Conservation (phyloP, 495 filamentous ascomycete genomes). For the Hyaloscypha bicolor region DNA sequence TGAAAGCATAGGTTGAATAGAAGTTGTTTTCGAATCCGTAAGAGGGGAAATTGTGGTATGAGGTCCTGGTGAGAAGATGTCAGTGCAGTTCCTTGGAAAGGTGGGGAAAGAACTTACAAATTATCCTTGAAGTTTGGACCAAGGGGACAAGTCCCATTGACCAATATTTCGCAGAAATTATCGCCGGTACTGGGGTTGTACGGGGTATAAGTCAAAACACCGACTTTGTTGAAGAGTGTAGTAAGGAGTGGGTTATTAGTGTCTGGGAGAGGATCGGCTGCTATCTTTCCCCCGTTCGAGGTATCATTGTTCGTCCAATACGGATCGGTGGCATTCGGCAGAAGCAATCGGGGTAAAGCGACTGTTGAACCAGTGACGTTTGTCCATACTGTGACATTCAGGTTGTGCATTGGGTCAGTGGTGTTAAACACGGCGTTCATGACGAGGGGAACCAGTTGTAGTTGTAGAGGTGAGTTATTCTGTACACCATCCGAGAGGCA, state of each 20-base stretch:
- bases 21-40: conserved; percentile 81
- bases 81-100: background rate
- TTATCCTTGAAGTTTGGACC: conserved; percentile 62
- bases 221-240: conserved; percentile 68
- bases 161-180: conserved; percentile 65
- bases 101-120: conserved; percentile 15
- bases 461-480: conserved; percentile 42
- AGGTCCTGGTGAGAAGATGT: conserved; percentile 34
- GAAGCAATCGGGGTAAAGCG: conserved; percentile 34
- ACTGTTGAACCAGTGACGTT: conserved; percentile 73
- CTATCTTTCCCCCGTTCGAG: conserved; percentile 66
- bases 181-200: conserved; percentile 44
- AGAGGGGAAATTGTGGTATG: conserved; percentile 56
- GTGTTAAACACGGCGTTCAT: conserved; percentile 75
- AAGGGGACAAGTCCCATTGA: conserved; percentile 72
- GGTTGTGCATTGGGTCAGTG: conserved; percentile 58
- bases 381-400: conserved; percentile 84
- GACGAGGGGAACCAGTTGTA: conserved; percentile 82
- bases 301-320: conserved; percentile 54
- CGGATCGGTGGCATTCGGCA: conserved; percentile 54
- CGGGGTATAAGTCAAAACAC: conserved; percentile 74
- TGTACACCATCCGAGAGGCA: conserved; percentile 68
- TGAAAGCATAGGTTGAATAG: conserved; percentile 79
- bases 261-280: conserved; percentile 54
- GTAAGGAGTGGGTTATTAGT: conserved; percentile 58